A percentile compares a stretch with the other conserved stretches of the same genome.
phyloP scores from a whole-genome alignment of 768 basidiomycete species.

The Mrakia frigida region DNA sequence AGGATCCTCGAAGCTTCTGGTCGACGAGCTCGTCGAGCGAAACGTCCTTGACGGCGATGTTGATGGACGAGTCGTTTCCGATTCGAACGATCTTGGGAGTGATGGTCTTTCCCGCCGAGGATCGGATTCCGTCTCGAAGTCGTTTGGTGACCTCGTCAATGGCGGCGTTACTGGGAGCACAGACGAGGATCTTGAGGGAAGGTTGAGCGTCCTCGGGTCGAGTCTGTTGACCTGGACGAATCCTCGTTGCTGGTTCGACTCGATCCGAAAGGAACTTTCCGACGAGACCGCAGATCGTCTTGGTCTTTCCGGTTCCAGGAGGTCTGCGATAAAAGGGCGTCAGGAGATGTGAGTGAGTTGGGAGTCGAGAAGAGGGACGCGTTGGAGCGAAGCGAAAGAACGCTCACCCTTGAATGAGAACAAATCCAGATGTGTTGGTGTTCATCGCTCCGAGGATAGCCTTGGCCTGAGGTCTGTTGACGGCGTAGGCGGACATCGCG shows the following conservation, averaged over 20 bases:
- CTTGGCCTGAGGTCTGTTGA: slow-evolving; percentile 90
- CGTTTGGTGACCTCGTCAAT: slow-evolving; percentile 92
- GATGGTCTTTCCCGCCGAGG: slow-evolving; percentile 53
- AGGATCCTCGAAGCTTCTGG: slow-evolving; percentile 51
- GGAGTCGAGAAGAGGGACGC: neutral
- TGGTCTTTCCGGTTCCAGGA: slow-evolving; percentile 97
- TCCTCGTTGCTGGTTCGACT: slow-evolving; percentile 44
- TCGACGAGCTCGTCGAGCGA: slow-evolving; percentile 83
- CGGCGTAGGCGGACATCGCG: slow-evolving; percentile 62
- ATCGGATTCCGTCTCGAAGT: slow-evolving; percentile 69
- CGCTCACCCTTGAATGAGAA: slow-evolving; percentile 85
- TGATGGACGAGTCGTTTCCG: slow-evolving; percentile 69
- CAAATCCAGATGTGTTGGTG: slow-evolving; percentile 62
- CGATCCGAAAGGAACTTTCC: slow-evolving; percentile 69
- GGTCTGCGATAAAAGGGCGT: slow-evolving; percentile 53
- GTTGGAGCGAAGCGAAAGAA: neutral
- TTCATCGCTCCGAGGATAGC: slow-evolving; percentile 72
- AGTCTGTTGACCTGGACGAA: slow-evolving; percentile 45
- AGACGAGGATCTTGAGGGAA: slow-evolving; percentile 73
- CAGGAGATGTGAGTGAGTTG: neutral
- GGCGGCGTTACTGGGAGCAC: slow-evolving; percentile 96
- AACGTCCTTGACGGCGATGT: slow-evolving; percentile 72
- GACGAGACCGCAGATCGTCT: slow-evolving; percentile 92
- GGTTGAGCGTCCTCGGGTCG: slow-evolving; percentile 46
- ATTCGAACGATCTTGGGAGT: slow-evolving; percentile 81